A percentile compares a stretch with the other conserved stretches of the same genome.
Conservation (phyloP, 345 rosid genomes). For the Anacardium occidentale region DNA sequence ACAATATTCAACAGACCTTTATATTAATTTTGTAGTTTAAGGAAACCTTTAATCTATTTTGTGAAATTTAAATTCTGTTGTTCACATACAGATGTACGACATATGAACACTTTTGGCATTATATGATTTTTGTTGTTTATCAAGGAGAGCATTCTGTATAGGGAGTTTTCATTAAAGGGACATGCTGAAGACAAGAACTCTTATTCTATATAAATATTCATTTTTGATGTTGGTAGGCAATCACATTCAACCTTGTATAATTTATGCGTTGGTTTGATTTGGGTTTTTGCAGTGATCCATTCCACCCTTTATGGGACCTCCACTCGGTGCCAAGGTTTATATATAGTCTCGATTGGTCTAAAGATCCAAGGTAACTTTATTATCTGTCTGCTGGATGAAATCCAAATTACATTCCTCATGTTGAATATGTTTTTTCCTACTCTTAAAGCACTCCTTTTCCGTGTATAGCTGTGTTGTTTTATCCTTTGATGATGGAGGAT, state of each 20-base stretch:
- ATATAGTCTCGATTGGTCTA: conserved; percentile 72
- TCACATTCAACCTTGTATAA: too few species aligned
- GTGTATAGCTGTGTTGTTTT: conserved; percentile 60
- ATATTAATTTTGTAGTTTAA: background rate
- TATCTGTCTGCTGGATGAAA: conserved; percentile 1
- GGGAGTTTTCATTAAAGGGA: background rate
- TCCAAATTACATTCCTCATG: conserved; percentile 9
- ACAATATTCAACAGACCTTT: too few species aligned
- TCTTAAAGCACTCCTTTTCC: conserved; percentile 18
- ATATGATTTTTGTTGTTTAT: background rate
- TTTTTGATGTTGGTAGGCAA: background rate
- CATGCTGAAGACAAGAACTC: background rate
- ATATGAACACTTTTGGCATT: background rate
- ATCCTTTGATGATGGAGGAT: conserved; percentile 76
- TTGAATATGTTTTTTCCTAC: conserved; percentile 14
- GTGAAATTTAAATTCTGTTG: background rate
- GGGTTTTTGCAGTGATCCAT: conserved; percentile 68
- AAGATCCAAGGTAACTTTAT: conserved; percentile 63
- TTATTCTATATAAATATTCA: background rate
- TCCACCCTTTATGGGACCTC: conserved; percentile 77
- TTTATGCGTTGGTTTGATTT: background rate
- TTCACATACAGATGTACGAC: background rate
- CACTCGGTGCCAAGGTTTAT: conserved; percentile 64
- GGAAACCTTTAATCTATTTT: background rate
- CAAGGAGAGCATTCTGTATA: conserved; percentile 4